Evolutionary conservation across 2,329 filamentous ascomycete genomes (phyloP), one percentile per base, ranked within the genome.

Genomic region (Aspergillus glaucus): DNA sequence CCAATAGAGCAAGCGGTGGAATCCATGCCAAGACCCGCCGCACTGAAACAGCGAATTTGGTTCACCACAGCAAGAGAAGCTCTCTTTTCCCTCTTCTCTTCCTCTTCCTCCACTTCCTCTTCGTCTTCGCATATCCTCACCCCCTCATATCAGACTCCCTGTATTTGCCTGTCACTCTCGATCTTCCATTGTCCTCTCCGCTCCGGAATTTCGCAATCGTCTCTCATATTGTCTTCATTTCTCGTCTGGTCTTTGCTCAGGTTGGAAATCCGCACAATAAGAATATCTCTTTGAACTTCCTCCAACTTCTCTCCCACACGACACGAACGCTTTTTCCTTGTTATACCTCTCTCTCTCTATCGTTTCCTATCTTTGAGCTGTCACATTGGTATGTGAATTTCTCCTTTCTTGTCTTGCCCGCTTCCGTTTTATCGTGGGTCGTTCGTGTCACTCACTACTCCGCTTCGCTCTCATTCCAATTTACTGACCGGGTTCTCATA

Each of bases 391-490:
- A 39, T 17, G 36, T 39, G 4, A 8, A 12, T 8, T 39, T 39
- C 19, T 17, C 3, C 19, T 19, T 15, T 30, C 26, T 10, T 12
- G 26, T 12, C 10, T 30, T 30, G n/a, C 9, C 19, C 19, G 5
- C 15, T 6, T 39, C 10, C 19, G 10, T 39, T 39, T 9, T 39
- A 3, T 39, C 36, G 36, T 39, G 45, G 10, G 10, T 10, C 26
- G 26, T 30, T 30, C 26, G 26, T 30, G 26, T 30, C 26, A 30
- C 26, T 34, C 28, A 36, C 30, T 36, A 21, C 17, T 36, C 28
- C 17, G 7, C 17, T 48, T 57, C 40, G 50, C 49, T 50, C 50
- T 50, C 55, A 58, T 56, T 55, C 37, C 43, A 44, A 4, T 48
- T 37, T 32, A 30, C 26, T 30, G 26, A 30, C 10, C 10, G 10